These are phyloP conservation scores for Beauveria rudraprayagi DNA, from an alignment of 2,329 filamentous ascomycete species.

Conservation along the genomic window DNA sequence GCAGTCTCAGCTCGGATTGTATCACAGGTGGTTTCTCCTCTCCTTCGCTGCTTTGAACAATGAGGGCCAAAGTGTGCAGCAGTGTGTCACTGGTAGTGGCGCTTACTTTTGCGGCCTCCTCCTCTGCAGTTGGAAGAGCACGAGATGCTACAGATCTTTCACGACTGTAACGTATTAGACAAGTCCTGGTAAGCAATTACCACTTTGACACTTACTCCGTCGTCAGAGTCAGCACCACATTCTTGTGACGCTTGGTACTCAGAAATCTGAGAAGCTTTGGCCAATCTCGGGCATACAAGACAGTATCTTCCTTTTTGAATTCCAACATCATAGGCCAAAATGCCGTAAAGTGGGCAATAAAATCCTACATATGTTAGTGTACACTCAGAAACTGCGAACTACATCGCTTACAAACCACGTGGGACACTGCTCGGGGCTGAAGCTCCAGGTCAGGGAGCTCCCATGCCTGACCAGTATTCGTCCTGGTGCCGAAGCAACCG, in stretches of 20 bases:
- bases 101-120: not conserved
- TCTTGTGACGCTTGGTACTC: slow-evolving; percentile 12
- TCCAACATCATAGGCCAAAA: slow-evolving; percentile 33
- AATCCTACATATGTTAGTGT: slow-evolving; percentile 21
- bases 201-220: slow-evolving; percentile 12
- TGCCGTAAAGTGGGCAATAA: slow-evolving; percentile 33
- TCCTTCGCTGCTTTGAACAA: not conserved
- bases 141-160: not conserved
- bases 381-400: not conserved
- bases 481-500: slow-evolving; percentile 12
- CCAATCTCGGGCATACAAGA: slow-evolving; percentile 22
- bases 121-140: not conserved
- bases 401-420: slow-evolving; percentile 36
- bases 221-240: slow-evolving; percentile 19
- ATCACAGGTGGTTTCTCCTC: slow-evolving; percentile 10
- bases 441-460: slow-evolving; percentile 29
- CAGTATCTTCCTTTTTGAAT: slow-evolving; percentile 27
- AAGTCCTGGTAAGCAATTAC: not conserved
- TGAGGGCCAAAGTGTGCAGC: slow-evolving; percentile 1
- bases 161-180: not conserved
- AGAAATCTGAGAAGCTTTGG: slow-evolving; percentile 23
- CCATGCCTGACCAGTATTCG: slow-evolving; percentile 29
- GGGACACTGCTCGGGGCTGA: slow-evolving; percentile 30
- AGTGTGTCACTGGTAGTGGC: not conserved
- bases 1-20: slow-evolving; percentile 15